phyloP scores from a whole-genome alignment of 129 eudicot species.

The Flaveria robusta region DNA sequence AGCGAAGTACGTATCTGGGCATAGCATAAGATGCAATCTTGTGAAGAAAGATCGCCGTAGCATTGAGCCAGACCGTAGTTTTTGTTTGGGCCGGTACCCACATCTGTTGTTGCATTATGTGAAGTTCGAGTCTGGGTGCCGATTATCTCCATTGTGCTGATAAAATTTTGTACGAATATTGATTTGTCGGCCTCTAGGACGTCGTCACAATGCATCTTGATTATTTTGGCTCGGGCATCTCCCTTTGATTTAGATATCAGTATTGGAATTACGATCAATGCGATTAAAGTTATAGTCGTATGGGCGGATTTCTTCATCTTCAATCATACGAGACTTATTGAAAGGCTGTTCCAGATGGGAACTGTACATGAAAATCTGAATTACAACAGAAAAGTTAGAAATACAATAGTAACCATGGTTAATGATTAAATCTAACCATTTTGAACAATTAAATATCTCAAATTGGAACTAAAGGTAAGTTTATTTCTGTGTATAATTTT shows the following conservation, averaged over 20 bases:
- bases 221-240: conserved; percentile 50
- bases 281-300: not conserved
- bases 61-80: conserved; percentile 61
- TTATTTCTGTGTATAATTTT: no score
- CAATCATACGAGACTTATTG: not conserved
- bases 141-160: conserved; percentile 54
- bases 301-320: conserved; percentile 31
- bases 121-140: conserved; percentile 42
- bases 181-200: conserved; percentile 37
- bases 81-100: conserved; percentile 47
- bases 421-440: no score
- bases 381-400: no score
- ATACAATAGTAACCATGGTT: no score
- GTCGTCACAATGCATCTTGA: conserved; percentile 38
- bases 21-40: conserved; percentile 65
- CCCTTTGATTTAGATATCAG: conserved; percentile 41
- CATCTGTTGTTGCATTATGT: conserved; percentile 42
- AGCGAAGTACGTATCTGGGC: conserved; percentile 60
- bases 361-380: no score
- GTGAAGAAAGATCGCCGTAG: conserved; percentile 68
- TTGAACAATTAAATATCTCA: no score
- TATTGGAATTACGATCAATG: conserved; percentile 24
- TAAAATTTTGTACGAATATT: conserved; percentile 46
- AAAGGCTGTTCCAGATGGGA: no score
- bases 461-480: no score